Evolutionary conservation across 108 stramenopile genomes (phyloP).

Genomic region (Nannochloropsis gaditana): DNA sequence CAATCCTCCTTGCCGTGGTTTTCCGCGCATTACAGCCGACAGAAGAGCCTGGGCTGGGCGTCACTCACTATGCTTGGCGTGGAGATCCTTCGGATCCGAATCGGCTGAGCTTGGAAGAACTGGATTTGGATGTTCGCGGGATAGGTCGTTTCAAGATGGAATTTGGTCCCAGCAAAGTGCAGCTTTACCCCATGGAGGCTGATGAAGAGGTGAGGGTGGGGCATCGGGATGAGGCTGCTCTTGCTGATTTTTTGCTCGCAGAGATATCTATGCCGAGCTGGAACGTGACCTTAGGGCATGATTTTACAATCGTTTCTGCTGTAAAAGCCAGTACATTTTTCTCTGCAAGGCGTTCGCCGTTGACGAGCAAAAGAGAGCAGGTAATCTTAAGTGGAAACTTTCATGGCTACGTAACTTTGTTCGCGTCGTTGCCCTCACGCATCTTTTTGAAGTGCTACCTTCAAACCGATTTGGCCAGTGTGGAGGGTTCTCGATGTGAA

Average conservation of each 20-base stretch:
- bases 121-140: neutral
- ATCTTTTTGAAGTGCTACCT: neutral
- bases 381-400: neutral
- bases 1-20: neutral
- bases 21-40: slow-evolving; percentile 9
- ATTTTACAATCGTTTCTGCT: neutral
- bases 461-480: neutral
- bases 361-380: neutral
- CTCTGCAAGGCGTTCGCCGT: neutral
- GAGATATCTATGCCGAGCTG: neutral
- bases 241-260: neutral
- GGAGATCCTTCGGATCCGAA: neutral
- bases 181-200: neutral
- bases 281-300: neutral
- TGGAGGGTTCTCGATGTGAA: neutral
- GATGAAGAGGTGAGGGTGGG: neutral
- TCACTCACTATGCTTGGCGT: slow-evolving; percentile 11
- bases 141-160: neutral
- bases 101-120: neutral
- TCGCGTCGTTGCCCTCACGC: neutral
- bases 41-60: neutral
- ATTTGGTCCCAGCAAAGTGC: slow-evolving; percentile 12
- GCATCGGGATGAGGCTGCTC: neutral
- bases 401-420: neutral
- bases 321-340: neutral